Conservation (phyloP, 2,329 filamentous ascomycete genomes). For the Coleophoma cylindrospora region DNA sequence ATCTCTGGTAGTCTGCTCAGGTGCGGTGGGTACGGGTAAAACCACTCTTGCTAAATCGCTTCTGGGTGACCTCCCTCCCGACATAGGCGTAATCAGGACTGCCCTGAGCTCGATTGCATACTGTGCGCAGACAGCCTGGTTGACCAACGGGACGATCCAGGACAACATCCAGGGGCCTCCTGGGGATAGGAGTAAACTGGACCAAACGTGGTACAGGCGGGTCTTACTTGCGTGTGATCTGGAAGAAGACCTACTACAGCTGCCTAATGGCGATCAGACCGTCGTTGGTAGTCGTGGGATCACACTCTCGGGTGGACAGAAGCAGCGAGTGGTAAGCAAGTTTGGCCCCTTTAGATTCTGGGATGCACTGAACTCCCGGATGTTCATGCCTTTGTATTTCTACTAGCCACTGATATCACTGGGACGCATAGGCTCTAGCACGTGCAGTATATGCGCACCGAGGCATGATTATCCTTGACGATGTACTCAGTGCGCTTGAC, state of each 20-base stretch:
- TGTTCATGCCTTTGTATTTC: too few relatives aligned
- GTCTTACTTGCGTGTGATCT: conserved; percentile 30
- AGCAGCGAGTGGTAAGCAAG: conserved; percentile 29
- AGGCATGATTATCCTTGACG: conserved; percentile 36
- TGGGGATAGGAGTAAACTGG: not conserved
- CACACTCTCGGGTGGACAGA: conserved; percentile 37
- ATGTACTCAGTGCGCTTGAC: conserved; percentile 40
- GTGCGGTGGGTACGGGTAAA: conserved; percentile 23
- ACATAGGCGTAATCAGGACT: conserved; percentile 5
- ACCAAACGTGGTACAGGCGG: conserved; percentile 4
- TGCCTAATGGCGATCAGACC: conserved; percentile 30
- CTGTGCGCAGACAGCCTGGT: conserved; percentile 14
- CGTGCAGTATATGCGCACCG: not conserved
- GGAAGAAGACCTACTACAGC: conserved; percentile 26
- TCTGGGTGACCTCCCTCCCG: conserved; percentile 9
- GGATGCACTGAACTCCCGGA: too few relatives aligned
- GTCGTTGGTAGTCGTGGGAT: conserved; percentile 33
- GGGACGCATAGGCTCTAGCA: not conserved
- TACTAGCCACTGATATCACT: too few relatives aligned
- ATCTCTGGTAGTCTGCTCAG: conserved; percentile 9
- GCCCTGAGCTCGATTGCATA: conserved; percentile 5
- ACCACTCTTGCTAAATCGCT: conserved; percentile 13
- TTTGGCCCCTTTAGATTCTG: not conserved
- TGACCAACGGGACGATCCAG: conserved; percentile 17
- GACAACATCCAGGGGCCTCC: conserved; percentile 19